Percentiles rank a stretch among this genome's conserved stretches.
These are phyloP conservation scores for Gremmenia infestans DNA, from an alignment of 2,329 filamentous ascomycete genomes.

Conservation along the genomic window DNA sequence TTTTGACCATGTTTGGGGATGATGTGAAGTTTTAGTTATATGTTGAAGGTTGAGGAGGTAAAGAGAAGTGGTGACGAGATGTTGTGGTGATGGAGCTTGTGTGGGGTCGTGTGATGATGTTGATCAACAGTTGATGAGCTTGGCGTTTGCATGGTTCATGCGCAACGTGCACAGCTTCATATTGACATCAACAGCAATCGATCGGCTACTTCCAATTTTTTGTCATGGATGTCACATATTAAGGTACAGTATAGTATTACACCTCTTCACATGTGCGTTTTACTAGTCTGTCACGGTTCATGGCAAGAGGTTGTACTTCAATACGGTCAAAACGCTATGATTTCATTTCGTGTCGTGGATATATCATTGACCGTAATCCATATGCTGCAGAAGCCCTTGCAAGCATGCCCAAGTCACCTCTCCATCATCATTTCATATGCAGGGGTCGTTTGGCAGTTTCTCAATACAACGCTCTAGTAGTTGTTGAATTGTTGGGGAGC, in stretches of 20 bases:
- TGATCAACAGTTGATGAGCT: no score
- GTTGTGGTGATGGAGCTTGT: neutral
- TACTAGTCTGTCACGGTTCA: no score
- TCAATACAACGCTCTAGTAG: conserved; percentile 9
- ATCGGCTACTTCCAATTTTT: no score
- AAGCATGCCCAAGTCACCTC: conserved; percentile 1
- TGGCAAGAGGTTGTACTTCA: no score
- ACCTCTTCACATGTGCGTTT: no score
- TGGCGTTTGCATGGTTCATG: neutral
- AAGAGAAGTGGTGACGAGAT: neutral
- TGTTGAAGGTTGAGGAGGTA: neutral
- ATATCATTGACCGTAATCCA: neutral
- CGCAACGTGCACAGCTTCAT: neutral
- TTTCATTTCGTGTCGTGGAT: neutral
- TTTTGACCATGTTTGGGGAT: conserved; percentile 22
- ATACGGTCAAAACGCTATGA: neutral
- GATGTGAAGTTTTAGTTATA: neutral
- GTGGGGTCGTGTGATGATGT: no score
- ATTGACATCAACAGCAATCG: no score
- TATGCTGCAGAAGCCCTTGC: conserved; percentile 4
- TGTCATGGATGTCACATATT: no score
- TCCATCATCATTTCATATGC: neutral
- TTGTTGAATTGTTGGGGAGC: conserved; percentile 27
- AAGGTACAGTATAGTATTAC: no score
- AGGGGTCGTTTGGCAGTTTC: neutral